Percentiles rank a stretch among this genome's conserved stretches.
phyloP scores from a whole-genome alignment of 2,329 filamentous ascomycete species.

The Phyllosticta citriasiana region DNA sequence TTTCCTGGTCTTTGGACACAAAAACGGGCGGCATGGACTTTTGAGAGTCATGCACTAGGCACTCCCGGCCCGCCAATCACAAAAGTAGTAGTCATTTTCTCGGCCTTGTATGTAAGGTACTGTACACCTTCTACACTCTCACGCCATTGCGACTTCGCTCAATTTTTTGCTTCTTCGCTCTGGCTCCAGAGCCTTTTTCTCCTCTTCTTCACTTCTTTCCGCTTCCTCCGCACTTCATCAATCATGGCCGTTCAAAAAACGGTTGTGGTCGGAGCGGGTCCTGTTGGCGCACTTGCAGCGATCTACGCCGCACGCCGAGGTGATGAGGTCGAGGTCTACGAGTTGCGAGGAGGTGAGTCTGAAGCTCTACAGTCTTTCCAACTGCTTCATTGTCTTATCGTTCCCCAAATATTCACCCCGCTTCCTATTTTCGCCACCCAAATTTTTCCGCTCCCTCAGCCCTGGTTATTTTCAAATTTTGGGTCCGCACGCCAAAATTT shows the following conservation, averaged over 20 bases:
- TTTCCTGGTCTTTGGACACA: neutral
- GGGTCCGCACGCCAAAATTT: neutral
- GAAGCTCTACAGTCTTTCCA: neutral
- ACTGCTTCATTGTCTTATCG: neutral
- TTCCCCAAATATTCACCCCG: neutral
- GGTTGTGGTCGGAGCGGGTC: conserved; percentile 82
- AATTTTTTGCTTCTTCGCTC: neutral
- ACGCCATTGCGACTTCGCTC: neutral
- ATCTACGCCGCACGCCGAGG: conserved; percentile 85
- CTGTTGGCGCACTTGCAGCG: conserved; percentile 83
- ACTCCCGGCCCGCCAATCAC: neutral
- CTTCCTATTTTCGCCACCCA: neutral
- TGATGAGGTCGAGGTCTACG: conserved; percentile 86
- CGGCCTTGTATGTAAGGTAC: neutral
- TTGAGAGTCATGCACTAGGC: neutral
- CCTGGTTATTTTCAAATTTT: neutral
- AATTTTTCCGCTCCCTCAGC: neutral
- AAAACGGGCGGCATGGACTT: neutral
- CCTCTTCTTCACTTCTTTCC: neutral
- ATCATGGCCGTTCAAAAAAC: conserved; percentile 48
- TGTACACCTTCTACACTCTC: neutral
- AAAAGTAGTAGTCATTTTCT: neutral
- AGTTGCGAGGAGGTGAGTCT: conserved; percentile 72
- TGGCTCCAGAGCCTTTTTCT: conserved; percentile 4
- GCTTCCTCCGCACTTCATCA: neutral